These are phyloP conservation scores for Arabidopsis suecica DNA, from an alignment of 345 rosid species.

Conservation along the genomic window DNA sequence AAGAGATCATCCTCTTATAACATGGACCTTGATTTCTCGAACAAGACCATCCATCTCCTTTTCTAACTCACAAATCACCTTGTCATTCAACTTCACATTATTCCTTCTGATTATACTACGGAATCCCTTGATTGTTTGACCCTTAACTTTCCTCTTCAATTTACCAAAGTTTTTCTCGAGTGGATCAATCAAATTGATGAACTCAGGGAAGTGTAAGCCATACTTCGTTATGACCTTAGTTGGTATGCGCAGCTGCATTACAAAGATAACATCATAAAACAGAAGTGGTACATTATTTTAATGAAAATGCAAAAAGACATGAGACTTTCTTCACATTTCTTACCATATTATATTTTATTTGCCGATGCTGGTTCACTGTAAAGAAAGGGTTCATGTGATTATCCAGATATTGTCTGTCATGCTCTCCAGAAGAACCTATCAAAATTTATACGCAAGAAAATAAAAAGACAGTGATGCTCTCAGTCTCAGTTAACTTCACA, in stretches of 20 bases:
- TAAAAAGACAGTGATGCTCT: neutral
- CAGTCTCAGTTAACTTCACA: neutral
- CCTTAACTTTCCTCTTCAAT: conserved; percentile 19
- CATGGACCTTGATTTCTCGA: conserved; percentile 25
- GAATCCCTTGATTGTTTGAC: neutral
- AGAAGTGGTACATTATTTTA: neutral
- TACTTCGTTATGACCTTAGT: neutral
- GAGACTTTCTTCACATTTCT: neutral
- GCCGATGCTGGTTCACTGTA: conserved; percentile 6
- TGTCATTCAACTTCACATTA: conserved; percentile 15
- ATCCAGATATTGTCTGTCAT: conserved; percentile 15
- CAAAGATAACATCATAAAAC: neutral
- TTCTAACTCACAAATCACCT: conserved; percentile 27
- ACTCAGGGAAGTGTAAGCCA: conserved; percentile 12
- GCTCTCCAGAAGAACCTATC: conserved; percentile 14
- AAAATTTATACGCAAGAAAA: neutral
- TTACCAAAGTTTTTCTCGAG: neutral
- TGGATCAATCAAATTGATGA: conserved; percentile 22
- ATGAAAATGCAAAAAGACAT: neutral
- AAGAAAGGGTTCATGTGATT: conserved; percentile 25
- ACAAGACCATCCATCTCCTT: conserved; percentile 23
- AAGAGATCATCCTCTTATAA: conserved; percentile 14
- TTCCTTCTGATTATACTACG: neutral
- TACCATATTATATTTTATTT: neutral
- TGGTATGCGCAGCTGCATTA: conserved; percentile 6